Evolutionary conservation across 2,329 filamentous ascomycete species (phyloP).

Genomic region (Monilinia fructigena): DNA sequence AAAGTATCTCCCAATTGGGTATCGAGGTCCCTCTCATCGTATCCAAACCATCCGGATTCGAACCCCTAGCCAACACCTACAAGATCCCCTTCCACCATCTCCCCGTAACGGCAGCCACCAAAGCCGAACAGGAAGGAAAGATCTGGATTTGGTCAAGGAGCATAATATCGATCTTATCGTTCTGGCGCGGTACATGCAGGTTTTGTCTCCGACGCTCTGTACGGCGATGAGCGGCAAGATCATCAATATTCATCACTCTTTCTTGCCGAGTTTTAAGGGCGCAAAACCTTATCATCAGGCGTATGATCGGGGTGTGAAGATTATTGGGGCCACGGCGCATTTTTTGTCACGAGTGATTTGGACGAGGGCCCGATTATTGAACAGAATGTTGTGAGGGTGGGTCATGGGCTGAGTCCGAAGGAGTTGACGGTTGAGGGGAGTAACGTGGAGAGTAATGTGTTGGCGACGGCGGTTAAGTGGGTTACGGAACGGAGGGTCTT

Average conservation of each 20-base stretch:
- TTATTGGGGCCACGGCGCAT: constrained; percentile 81
- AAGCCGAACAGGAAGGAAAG: constrained; percentile 67
- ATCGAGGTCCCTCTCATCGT: constrained; percentile 77
- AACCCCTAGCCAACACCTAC: constrained; percentile 66
- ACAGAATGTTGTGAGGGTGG: constrained; percentile 74
- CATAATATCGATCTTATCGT: constrained; percentile 76
- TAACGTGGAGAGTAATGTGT: constrained; percentile 79
- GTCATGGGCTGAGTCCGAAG: constrained; percentile 74
- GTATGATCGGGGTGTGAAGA: constrained; percentile 83
- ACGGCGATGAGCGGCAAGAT: constrained; percentile 78
- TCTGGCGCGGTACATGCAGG: constrained; percentile 84
- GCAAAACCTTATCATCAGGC: constrained; percentile 88
- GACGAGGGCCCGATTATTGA: constrained; percentile 89
- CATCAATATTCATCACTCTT: constrained; percentile 90
- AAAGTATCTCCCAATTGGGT: constrained; percentile 67
- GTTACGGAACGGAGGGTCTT: constrained; percentile 76
- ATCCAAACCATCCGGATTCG: constrained; percentile 78
- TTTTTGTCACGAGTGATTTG: constrained; percentile 81
- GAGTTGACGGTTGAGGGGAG: constrained; percentile 76
- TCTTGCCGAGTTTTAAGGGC: constrained; percentile 84
- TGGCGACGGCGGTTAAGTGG: constrained; percentile 81
- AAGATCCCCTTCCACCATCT: constrained; percentile 78
- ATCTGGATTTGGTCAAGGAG: constrained; percentile 69
- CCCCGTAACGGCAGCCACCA: constrained; percentile 76
- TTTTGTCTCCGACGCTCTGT: constrained; percentile 72